These are phyloP conservation scores for Kernera saxatilis DNA, from an alignment of 345 rosid genomes.

Conservation along the genomic window DNA sequence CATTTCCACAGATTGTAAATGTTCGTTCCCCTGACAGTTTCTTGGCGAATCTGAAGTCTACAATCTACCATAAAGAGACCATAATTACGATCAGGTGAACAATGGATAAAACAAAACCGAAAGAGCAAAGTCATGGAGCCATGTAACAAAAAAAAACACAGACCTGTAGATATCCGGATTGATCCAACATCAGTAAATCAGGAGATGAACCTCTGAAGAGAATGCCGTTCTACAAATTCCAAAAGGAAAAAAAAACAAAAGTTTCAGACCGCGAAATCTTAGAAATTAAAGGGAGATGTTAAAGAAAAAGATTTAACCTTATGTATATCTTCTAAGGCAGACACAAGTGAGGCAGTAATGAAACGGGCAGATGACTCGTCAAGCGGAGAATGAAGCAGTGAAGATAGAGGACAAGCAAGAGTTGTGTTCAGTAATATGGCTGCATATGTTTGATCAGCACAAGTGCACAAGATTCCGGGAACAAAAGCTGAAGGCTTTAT, in stretches of 20 bases:
- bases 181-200: conserved; percentile 80
- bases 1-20: conserved; percentile 83
- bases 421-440: conserved; percentile 63
- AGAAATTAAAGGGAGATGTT: neutral
- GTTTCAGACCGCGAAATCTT: conserved; percentile 1
- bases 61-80: conserved; percentile 40
- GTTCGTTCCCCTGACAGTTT: conserved; percentile 60
- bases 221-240: conserved; percentile 54
- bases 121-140: neutral
- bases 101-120: neutral
- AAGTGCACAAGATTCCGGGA: conserved; percentile 68
- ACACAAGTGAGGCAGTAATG: conserved; percentile 68
- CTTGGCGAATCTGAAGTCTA: conserved; percentile 88
- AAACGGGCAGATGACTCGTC: conserved; percentile 69
- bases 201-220: conserved; percentile 90
- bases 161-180: conserved; percentile 78
- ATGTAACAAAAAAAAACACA: conserved; percentile 12
- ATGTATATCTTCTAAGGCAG: conserved; percentile 75
- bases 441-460: conserved; percentile 56
- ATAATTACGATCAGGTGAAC: neutral
- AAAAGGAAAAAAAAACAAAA: neutral
- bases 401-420: conserved; percentile 77
- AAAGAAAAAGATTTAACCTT: conserved; percentile 38
- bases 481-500: conserved; percentile 54
- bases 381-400: conserved; percentile 67